Percentiles rank a stretch among this genome's conserved stretches.
phyloP scores from a whole-genome alignment of 1,139 yeast genomes.

The Hanseniaspora sp. region DNA sequence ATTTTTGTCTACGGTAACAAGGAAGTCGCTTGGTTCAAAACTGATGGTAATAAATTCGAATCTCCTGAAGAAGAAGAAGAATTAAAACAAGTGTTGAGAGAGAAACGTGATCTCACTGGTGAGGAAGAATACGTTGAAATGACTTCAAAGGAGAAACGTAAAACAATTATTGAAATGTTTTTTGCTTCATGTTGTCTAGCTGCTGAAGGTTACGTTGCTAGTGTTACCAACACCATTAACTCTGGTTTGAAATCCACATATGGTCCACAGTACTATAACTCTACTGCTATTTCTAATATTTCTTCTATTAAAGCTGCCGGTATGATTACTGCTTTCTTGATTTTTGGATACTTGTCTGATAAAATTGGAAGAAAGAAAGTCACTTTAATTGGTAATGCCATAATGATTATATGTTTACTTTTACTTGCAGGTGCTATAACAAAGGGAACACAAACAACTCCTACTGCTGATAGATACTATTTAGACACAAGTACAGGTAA shows the following conservation, averaged over 20 bases:
- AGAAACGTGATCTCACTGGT: background rate
- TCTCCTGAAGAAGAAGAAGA: conserved; percentile 8
- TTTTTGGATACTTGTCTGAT: conserved; percentile 73
- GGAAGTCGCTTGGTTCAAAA: background rate
- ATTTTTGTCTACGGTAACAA: conserved; percentile 6
- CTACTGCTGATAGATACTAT: conserved; percentile 57
- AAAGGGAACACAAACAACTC: conserved; percentile 39
- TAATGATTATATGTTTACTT: conserved; percentile 66
- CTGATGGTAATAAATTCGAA: conserved; percentile 4
- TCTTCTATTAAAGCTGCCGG: conserved; percentile 84
- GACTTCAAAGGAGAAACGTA: background rate
- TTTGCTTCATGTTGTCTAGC: conserved; percentile 40
- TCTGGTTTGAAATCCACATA: conserved; percentile 59
- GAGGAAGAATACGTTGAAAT: background rate
- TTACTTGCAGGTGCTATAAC: conserved; percentile 86
- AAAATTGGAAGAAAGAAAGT: conserved; percentile 66
- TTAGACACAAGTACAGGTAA: conserved; percentile 31
- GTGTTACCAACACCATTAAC: conserved; percentile 65
- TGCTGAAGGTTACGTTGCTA: conserved; percentile 82
- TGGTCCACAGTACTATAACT: conserved; percentile 47
- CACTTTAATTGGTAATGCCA: conserved; percentile 62
- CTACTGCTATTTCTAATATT: conserved; percentile 63
- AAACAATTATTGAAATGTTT: background rate
- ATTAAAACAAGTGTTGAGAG: background rate
- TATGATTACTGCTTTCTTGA: conserved; percentile 74